Base-by-base conservation (phyloP, 441 rosid species). In the Bocquillonia castaneifolia region DNA sequence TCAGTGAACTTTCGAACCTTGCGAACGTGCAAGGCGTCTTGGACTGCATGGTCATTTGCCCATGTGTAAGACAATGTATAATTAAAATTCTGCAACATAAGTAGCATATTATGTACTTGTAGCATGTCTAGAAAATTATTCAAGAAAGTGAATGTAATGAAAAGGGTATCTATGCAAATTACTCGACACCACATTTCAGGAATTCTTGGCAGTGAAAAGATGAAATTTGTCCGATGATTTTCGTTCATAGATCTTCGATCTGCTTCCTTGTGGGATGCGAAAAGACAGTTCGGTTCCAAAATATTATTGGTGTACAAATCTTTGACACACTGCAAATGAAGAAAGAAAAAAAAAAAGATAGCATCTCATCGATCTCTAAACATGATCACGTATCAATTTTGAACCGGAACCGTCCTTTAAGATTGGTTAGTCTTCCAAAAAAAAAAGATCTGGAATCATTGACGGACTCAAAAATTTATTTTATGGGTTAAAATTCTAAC, bases 161-260 rank as follows among this genome's bases (percentile, higher is more conserved):
- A 5, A 45, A 10, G 25, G 14, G 14, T 9, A 5, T 8, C 25
- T 2, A 4, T 36, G 53, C 1, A 3, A 61, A 48, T 79, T 60
- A 79, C 82, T 25, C 68, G 77, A 52, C 82, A 78, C 79, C 79
- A 75, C 2, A 68, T 13, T 2, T 78, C 74, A 29, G 82, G 77
- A 45, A 60, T 78, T 59, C 18, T 66, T 18, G 72, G 82, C 36
- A 74, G 72, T 10, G 75, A 70, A 39, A 73, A 64, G 23, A 72
- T 58, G 58, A 78, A 69, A 29, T 44, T 37, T 37, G 26, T 48
- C 40, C 40, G 5, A 0, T 70, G 44, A 40, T 40, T 45, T 64
- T 62, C 77, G 37, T 66, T 68, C 0, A 66, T 34, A 42, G 71
- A 73, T 58, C 75, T 69, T 45, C 72, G 48, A 47, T 9, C 63